Percentiles rank a stretch among this genome's conserved stretches.
Conservation (phyloP, 1,284 basidiomycete genomes). For the Bjerkandera adusta region DNA sequence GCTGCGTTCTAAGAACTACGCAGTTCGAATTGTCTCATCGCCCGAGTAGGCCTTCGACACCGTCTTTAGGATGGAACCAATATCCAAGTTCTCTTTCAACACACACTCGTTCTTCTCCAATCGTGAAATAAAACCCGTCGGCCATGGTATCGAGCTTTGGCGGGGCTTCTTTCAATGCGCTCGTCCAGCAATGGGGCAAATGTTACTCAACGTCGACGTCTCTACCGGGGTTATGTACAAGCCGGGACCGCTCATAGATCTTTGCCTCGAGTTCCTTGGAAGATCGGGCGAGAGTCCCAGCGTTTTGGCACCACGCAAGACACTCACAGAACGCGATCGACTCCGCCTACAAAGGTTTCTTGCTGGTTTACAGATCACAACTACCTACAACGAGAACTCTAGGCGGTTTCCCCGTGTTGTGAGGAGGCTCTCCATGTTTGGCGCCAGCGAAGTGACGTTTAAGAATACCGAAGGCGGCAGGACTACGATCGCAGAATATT, state of each 20-base stretch:
- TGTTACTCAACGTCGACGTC: slow-evolving; percentile 77
- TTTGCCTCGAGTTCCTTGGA: slow-evolving; percentile 57
- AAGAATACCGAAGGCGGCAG: slow-evolving; percentile 45
- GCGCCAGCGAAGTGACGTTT: slow-evolving; percentile 55
- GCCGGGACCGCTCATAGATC: slow-evolving; percentile 41
- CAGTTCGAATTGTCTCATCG: not conserved
- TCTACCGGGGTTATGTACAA: slow-evolving; percentile 77
- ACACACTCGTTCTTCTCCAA: slow-evolving; percentile 73
- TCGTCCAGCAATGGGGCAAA: slow-evolving; percentile 59
- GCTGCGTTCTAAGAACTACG: not conserved
- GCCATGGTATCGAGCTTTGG: slow-evolving; percentile 66
- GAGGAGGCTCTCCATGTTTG: slow-evolving; percentile 49
- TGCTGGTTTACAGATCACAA: slow-evolving; percentile 51
- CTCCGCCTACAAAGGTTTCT: slow-evolving; percentile 61
- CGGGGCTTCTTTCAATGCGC: slow-evolving; percentile 77
- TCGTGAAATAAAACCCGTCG: slow-evolving; percentile 61
- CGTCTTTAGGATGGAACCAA: slow-evolving; percentile 71
- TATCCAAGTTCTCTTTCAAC: slow-evolving; percentile 69
- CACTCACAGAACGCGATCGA: slow-evolving; percentile 55
- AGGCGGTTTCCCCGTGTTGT: slow-evolving; percentile 31
- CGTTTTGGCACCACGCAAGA: slow-evolving; percentile 39
- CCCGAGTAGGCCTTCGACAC: slow-evolving; percentile 67
- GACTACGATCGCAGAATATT: slow-evolving; percentile 61
- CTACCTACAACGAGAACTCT: slow-evolving; percentile 23
- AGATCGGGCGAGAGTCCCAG: slow-evolving; percentile 32